Conservation (phyloP, 2,329 filamentous ascomycete species). For the Colletotrichum graminicola region DNA sequence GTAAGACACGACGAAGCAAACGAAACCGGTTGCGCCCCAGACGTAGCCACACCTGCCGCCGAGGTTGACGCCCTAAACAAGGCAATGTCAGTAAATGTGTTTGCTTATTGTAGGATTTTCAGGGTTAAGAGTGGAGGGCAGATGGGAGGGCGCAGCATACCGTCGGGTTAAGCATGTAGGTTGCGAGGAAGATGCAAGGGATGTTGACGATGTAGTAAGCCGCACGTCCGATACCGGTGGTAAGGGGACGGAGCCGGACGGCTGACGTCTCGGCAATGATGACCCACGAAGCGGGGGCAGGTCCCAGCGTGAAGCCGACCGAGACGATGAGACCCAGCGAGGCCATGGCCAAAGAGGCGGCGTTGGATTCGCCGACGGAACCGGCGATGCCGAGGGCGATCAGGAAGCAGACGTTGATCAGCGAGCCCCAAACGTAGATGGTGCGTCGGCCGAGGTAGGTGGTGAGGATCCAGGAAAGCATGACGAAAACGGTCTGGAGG, state of each 20-base stretch:
- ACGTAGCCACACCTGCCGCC: conserved; percentile 70
- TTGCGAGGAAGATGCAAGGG: conserved; percentile 73
- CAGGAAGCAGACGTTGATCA: conserved; percentile 66
- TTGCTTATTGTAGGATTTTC: background rate
- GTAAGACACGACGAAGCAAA: conserved; percentile 65
- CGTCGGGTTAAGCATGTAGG: conserved; percentile 70
- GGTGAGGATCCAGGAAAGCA: conserved; percentile 76
- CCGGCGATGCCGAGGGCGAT: conserved; percentile 70
- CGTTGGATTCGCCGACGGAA: conserved; percentile 54
- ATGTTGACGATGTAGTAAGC: conserved; percentile 75
- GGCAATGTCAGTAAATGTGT: conserved; percentile 45
- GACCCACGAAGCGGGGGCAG: conserved; percentile 74
- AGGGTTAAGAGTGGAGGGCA: too few species aligned
- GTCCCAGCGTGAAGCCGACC: conserved; percentile 72
- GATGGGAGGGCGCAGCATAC: conserved; percentile 47
- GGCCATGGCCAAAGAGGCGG: conserved; percentile 67
- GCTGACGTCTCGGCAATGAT: conserved; percentile 77
- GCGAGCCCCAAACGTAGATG: conserved; percentile 73
- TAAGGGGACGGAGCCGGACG: conserved; percentile 74
- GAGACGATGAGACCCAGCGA: conserved; percentile 74
- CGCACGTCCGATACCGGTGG: conserved; percentile 73
- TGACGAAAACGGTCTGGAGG: conserved; percentile 72
- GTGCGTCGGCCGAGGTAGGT: conserved; percentile 72
- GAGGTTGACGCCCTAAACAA: conserved; percentile 54
- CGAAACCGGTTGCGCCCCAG: conserved; percentile 68